Base-by-base conservation (phyloP, 2,329 filamentous ascomycete genomes). In the Nectriaceae sp. region DNA sequence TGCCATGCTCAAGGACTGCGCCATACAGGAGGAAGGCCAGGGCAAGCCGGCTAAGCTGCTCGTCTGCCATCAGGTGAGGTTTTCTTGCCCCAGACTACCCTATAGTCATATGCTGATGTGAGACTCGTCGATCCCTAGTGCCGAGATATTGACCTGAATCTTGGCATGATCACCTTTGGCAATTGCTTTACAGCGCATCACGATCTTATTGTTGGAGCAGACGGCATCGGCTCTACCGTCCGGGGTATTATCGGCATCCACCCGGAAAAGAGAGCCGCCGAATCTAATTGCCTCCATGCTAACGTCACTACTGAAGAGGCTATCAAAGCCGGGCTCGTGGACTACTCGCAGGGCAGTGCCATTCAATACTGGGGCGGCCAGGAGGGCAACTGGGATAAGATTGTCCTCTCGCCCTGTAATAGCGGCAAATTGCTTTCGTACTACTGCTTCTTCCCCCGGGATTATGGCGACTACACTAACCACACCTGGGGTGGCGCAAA, bases 321-420 rank as follows among this genome's bases (percentile, higher is more conserved):
- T 1, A 74, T 82, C 22, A 72, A 72, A 47, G 70, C 80, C 1
- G 84, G 84, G 2, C 75, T 88, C 0, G 75, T 82, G 24, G 80
- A 3, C 71, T 84, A 0, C 71, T 76, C 22, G 77, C 56, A 74
- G 21, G 66, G 83, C 64, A 71, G 65, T 15, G 82, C 81, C 0
- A 68, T 86, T 1, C 79, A 86, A 61, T 85, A 83, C 64, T 85
- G 82, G 82, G 83, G 83, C n/a, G 83, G 82, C 2, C 73, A 79
- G 31, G 75, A 79, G 35, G 63, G 60, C 2, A 52, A 56, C 46
- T 76, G 83, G 63, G 80, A 87, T 66, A 86, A 85, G 70, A 85
- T 86, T 46, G 83, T 85, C 4, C 71, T 85, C 2, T 84, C 80
- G 0, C 80, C 82, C 22, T 85, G 83, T 64, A 82, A 84, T 57